Base-by-base conservation (phyloP, 2,329 filamentous ascomycete species). In the Cercospora sojina region DNA sequence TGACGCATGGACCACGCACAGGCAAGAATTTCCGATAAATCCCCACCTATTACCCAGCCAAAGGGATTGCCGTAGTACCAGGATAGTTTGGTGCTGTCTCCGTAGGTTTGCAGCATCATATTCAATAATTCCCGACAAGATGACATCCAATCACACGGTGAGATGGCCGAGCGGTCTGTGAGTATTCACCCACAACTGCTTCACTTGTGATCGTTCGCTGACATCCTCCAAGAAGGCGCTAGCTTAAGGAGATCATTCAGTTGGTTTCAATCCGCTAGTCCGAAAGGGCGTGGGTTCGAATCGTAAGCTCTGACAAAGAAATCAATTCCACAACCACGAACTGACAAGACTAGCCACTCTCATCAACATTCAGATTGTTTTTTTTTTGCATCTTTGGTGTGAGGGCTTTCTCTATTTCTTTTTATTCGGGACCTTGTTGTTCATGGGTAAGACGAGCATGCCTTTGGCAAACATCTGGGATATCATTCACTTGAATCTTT, bases 91-190 rank as follows among this genome's bases (percentile, higher is more conserved):
- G 2, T 41, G 35, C 35, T 41, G 0, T n/a, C 16, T n/a, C n/a
- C n/a, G n/a, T 1, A 7, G 16, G 6, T 1, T 9, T 16, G 6
- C 5, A 9, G n/a, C 3, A 2, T 43, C 20, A 56, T 62, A 56
- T 62, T 8, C 9, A 7, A 38, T 3, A 8, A 38, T 3, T 27
- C 7, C 12, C 16, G 10, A 7, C 2, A 23, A 1, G 1, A 12
- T 4, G 6, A 29, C 9, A 23, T 53, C 23, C 53, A 61, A 64
- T 64, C 43, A 25, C 12, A 27, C 23, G 65, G 65, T 31, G 49
- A 18, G 49, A 43, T 67, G 65, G 65, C 65, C 65, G 65, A 67
- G 65, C 65, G 65, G 65, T 67, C 64, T 67, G 64, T 18, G 47
- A 25, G 23, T 23, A 23, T 51, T 16, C 20, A 27, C 20, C 35